Base-by-base conservation (phyloP, 2,329 filamentous ascomycete genomes). In the Paecilomyces fulvus region DNA sequence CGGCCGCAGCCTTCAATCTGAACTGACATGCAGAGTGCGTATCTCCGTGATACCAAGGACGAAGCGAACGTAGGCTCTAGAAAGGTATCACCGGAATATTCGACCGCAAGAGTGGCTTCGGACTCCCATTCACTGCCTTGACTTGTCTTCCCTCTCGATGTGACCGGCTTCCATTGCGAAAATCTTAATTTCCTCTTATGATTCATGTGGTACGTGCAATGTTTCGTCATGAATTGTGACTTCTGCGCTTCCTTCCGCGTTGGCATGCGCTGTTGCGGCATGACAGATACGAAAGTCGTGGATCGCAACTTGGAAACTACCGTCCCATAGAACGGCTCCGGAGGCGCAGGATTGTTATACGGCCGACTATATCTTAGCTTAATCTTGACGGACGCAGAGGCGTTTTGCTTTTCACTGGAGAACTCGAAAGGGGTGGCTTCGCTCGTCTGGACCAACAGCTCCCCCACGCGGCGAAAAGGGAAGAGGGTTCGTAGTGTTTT, bases 31-130 rank as follows among this genome's bases (percentile, higher is more conserved):
- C 52, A 51, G 51, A 57, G 30, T 11, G 52, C 54, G 33, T 57
- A 57, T 43, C 56, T 48, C 23, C 52, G 56, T 2, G 56, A 57
- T 55, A 55, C 56, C 17, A 57, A 30, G 4, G 56, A 53, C 21
- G 52, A 57, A 14, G 30, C 46, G 30, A 52, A 57, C 14, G 56
- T 57, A n/a, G 56, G 56, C 11, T 17, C 52, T 11, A 33, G 56
- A 30, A 31, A 51, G 23, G 51, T 37, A 17, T 30, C 33, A 12
- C 54, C 49, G 11, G 25, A 28, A 30, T 54, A 54, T 25, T 30
- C 49, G 28, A 54, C 48, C 25, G 49, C 37, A 10, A 56, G 55
- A 0, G 52, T 56, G n/a, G 48, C 28, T 20, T 33, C 49, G 3
- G 51, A 54, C 21, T 54, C 52, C 55, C 55, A 56, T 31, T 30